Evolutionary conservation across 1,284 basidiomycete genomes (phyloP), one percentile per base, ranked within the genome.

Genomic region (Pyrrhoderma lamaoense): DNA sequence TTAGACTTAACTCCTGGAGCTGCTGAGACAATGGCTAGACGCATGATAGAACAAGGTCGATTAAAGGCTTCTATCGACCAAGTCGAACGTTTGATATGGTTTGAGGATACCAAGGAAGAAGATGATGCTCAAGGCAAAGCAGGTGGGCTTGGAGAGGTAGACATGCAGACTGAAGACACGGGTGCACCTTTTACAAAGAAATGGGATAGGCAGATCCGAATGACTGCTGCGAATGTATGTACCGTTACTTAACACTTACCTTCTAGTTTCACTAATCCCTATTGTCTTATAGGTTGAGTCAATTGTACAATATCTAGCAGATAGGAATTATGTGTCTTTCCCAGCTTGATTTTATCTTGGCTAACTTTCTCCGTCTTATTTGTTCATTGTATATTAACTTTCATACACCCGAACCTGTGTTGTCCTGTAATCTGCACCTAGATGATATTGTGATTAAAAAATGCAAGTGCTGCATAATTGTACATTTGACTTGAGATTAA

Each of bases 41-140:
- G 85, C 64, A 97, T 98, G 94, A 95, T 97, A 53, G 91, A 94
- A 64, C 93, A 98, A 68, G 88, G 91, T 8, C 82, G 93, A 56
- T 70, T 97, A 56, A 85, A 86, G 60, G 93, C 89, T 8, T 87
- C 82, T 56, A 95, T 97, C 51, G 93, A 97, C 65, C 94, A 98
- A 64, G 92, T 96, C 2, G 89, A 93, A 53, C 86, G 80, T 57
- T 73, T 96, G 45, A 93, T 96, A 56, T 93, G 89, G 77, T 93
- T 96, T 56, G 91, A 95, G 60, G 82, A 79, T 39, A 76, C 79
- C 42, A 74, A 75, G 44, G 87, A 91, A 61, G 90, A 93, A 57
- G 89, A 91, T 51, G 85, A 91, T 58, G 90, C 88, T 0, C 89
- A 93, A 67, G 90, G 90, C 8, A 93, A 93, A 58, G 92, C 91